These are phyloP conservation scores for Chenopodium berlandieri DNA, from an alignment of 148 eudicot genomes.

Conservation along the genomic window DNA sequence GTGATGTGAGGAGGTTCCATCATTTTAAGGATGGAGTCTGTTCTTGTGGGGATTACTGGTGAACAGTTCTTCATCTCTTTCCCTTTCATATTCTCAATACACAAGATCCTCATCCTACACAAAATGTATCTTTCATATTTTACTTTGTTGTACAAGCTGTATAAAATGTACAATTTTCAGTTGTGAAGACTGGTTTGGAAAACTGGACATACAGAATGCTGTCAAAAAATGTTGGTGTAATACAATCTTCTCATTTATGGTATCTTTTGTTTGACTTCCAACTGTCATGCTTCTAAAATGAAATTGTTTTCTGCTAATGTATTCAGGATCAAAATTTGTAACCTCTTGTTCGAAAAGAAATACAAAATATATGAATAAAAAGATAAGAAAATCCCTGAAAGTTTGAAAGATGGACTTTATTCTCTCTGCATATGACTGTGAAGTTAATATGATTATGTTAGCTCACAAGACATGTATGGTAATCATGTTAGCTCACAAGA, in stretches of 20 bases:
- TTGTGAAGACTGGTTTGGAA: conserved; percentile 10
- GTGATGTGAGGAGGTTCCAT: conserved; percentile 62
- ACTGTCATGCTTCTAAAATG: background rate
- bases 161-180: background rate
- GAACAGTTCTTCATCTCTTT: conserved; percentile 16
- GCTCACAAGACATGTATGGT: conserved; percentile 1
- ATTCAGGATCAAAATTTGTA: background rate
- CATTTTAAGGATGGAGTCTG: conserved; percentile 56
- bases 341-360: background rate
- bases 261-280: background rate
- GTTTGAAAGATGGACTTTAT: background rate
- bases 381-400: background rate
- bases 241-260: background rate
- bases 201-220: background rate
- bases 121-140: background rate
- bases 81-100: background rate
- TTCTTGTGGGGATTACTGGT: conserved; percentile 62
- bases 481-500: background rate
- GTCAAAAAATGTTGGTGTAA: background rate
- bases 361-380: background rate
- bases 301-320: background rate
- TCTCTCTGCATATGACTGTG: background rate
- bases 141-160: conserved; percentile 1
- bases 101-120: background rate
- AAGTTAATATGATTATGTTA: background rate